Base-by-base conservation (phyloP, 306 rosid species). In the Amphicarpaea edgeworthii region DNA sequence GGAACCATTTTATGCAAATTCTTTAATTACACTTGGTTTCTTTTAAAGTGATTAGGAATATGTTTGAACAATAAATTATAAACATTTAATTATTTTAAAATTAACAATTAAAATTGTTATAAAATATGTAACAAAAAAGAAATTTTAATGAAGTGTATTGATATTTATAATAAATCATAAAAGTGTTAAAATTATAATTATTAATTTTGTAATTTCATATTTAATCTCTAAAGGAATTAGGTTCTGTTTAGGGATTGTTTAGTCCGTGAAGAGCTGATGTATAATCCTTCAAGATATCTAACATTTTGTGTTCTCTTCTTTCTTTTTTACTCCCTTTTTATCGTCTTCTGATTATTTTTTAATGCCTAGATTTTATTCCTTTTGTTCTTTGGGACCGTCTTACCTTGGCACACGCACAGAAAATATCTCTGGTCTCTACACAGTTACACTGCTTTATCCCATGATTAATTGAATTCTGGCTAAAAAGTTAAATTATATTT, bases 261-360 rank as follows among this genome's bases (percentile, higher is more conserved):
- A 20, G 77, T 63, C 90, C 86, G 88, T 77, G 81, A 69, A 73
- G 80, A 77, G 57, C 65, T 81, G 37, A 75, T n/a, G n/a, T n/a
- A n/a, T 75, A 19, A 68, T 60, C 60, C 58, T 75, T 75, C 68
- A 41, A 17, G 58, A 75, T n/a, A n/a, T 75, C 68, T 50, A 75
- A 68, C 68, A 38, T 26, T 4, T n/a, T 24, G 23, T 40, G 76
- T 74, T 49, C 43, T 74, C 50, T 66, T 34, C 17, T 81, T 12
- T 74, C 26, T 26, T 54, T 43, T 46, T 21, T 45, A 21, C 37
- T 9, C 23, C 2, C 28, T 64, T 23, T 73, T 58, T 46, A 68
- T 46, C 72, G 63, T 67, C 53, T 75, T 75, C 32, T 81, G 9
- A 6, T 40, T 28, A 58, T 42, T 62, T 61, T 75, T 76, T 41